Conservation (phyloP, 768 basidiomycete species). For the Galerina sulciceps region DNA sequence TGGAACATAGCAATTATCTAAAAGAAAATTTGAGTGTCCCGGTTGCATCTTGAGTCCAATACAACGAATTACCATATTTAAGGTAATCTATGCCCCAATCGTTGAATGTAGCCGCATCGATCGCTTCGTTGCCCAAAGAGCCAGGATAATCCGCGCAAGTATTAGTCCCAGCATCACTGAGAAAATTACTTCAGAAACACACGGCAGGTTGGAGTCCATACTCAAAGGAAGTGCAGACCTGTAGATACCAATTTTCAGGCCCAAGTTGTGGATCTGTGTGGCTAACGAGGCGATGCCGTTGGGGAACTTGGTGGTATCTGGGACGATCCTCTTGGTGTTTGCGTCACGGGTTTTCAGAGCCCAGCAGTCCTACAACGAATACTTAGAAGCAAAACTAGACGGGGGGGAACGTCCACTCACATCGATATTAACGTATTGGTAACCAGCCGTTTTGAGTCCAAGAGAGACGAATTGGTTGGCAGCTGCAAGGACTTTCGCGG, state of each 20-base stretch:
- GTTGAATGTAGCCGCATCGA: constrained; percentile 54
- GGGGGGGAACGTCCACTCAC: constrained; percentile 28
- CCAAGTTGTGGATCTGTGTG: constrained; percentile 46
- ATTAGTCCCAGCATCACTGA: constrained; percentile 51
- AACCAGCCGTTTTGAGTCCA: constrained; percentile 51
- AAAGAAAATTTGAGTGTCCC: background rate
- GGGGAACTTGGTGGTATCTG: constrained; percentile 58
- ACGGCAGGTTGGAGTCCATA: no score
- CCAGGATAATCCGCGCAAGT: constrained; percentile 59
- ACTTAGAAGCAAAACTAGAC: background rate
- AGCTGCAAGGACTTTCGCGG: constrained; percentile 46
- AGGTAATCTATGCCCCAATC: constrained; percentile 60
- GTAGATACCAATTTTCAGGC: constrained; percentile 57
- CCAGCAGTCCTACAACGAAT: constrained; percentile 52
- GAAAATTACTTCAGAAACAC: background rate
- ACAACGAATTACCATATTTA: constrained; percentile 50
- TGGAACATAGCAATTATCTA: constrained; percentile 1
- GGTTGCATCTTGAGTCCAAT: background rate
- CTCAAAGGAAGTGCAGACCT: constrained; percentile 34
- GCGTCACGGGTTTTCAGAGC: constrained; percentile 42
- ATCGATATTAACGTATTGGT: constrained; percentile 57
- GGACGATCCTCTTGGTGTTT: constrained; percentile 44
- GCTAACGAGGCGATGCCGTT: constrained; percentile 52
- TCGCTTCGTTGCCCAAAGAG: constrained; percentile 50
- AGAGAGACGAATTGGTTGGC: constrained; percentile 50